Conservation (phyloP, 768 basidiomycete genomes). For the Hygrocybe punicea region DNA sequence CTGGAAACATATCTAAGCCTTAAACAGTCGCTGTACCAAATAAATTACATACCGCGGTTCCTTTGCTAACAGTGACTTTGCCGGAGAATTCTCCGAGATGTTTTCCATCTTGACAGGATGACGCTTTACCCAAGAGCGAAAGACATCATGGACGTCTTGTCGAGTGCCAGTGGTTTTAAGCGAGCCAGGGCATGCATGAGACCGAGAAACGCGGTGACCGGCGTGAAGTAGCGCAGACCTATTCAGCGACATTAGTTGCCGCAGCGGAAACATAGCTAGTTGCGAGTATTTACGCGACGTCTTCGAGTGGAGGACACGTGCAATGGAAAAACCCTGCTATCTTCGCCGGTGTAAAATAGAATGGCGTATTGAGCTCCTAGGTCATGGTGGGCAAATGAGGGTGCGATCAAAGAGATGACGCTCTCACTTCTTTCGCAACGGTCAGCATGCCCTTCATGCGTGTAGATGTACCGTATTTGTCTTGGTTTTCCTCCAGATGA, state of each 20-base stretch:
- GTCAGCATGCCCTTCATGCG: constrained; percentile 97
- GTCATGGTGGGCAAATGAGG: not conserved
- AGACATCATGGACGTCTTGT: constrained; percentile 72
- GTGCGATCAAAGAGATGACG: not conserved
- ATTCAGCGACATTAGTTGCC: constrained; percentile 1
- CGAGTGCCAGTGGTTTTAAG: constrained; percentile 84
- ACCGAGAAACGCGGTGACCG: constrained; percentile 81
- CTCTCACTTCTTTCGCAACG: constrained; percentile 78
- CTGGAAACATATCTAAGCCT: constrained; percentile 33
- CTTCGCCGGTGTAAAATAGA: constrained; percentile 85
- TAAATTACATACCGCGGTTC: constrained; percentile 54
- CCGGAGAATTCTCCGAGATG: constrained; percentile 69
- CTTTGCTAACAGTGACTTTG: constrained; percentile 62
- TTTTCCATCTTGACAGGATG: constrained; percentile 86
- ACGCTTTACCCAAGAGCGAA: constrained; percentile 76
- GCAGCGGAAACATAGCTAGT: not conserved
- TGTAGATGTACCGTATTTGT: constrained; percentile 69
- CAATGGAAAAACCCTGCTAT: constrained; percentile 82
- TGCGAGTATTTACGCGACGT: constrained; percentile 59
- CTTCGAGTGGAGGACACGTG: constrained; percentile 67
- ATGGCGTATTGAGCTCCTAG: constrained; percentile 72
- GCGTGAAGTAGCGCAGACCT: constrained; percentile 90
- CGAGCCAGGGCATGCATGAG: constrained; percentile 86
- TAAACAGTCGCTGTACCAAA: not conserved
- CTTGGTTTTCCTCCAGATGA: constrained; percentile 61